Evolutionary conservation across 306 rosid species (phyloP).

Genomic region (Pueraria montana): DNA sequence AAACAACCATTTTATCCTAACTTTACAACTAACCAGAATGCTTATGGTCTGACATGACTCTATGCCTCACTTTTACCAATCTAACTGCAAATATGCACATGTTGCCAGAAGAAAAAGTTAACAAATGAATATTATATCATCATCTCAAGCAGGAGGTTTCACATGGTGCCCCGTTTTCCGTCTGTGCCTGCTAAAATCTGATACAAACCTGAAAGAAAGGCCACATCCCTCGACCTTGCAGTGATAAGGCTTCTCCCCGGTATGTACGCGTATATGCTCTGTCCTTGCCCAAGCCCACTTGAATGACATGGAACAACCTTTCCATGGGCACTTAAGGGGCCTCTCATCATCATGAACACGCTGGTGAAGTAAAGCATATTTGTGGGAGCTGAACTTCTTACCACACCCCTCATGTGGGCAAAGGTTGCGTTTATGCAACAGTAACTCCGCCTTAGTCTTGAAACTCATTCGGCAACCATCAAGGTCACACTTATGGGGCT

Average conservation of each 20-base stretch:
- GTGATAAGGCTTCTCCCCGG: conserved; percentile 92
- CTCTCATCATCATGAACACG: conserved; percentile 92
- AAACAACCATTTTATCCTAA: conserved; percentile 57
- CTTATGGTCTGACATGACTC: conserved; percentile 48
- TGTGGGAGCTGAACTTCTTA: conserved; percentile 94
- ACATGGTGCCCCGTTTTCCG: conserved; percentile 92
- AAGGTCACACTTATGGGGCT: conserved; percentile 73
- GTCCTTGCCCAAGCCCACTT: conserved; percentile 99
- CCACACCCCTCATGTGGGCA: conserved; percentile 95
- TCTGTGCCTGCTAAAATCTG: conserved; percentile 95
- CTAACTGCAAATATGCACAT: conserved; percentile 58
- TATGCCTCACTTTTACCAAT: conserved; percentile 42
- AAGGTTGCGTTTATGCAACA: conserved; percentile 79
- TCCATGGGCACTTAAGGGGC: conserved; percentile 98
- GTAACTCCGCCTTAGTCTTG: conserved; percentile 70
- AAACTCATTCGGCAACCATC: conserved; percentile 93
- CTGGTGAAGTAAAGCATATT: conserved; percentile 81
- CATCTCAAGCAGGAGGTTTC: conserved; percentile 56
- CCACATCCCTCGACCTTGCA: conserved; percentile 92
- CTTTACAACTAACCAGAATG: conserved; percentile 62
- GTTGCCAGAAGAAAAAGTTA: conserved; percentile 44
- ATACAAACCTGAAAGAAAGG: conserved; percentile 92
- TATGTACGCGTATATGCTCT: conserved; percentile 95
- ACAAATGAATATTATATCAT: conserved; percentile 40
- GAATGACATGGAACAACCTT: conserved; percentile 97